Evolutionary conservation across 768 basidiomycete species (phyloP), one percentile per base, ranked within the genome.

Genomic region (Lanmaoa rubissima): DNA sequence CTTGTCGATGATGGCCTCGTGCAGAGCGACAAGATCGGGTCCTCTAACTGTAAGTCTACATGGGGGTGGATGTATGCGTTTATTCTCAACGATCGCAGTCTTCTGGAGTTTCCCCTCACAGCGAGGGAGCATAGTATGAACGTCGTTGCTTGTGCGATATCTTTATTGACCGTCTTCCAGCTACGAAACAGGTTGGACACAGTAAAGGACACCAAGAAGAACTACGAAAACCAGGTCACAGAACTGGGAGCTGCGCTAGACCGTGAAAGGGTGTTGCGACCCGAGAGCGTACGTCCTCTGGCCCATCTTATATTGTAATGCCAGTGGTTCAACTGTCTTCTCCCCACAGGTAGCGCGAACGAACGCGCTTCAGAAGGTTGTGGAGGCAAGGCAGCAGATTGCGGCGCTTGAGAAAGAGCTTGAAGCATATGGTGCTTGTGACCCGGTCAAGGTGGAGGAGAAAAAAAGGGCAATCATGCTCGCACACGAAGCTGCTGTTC

Each of bases 61-160:
- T 1, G 8, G 31, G 48, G 55, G 44, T 53, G 57, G 17, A 48
- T 66, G 54, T 63, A 66, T 71, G 60, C 70, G 67, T 53, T 53
- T 42, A 54, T 51, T 45, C 56, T 60, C 42, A 46, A 45, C 2
- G 19, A 16, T 19, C 35, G 35, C 21, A 95, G 94, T 95, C 74
- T 96, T 92, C 71, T 97, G 94, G 94, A 91, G 91, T 65, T 96
- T 97, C 69, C 94, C 94, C 16, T 94, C 92, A 1, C 91, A 94
- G 56, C 82, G 84, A 45, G 93, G 94, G 5, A 83, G 87, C 9
- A 78, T 86, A 65, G 94, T 94, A 66, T 28, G 69, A 40, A 46
- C 12, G 2, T 35, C 3, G 35, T 47, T 52, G 9, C 34, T 42
- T 16, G 39, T 34, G 35, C 11, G 2, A 42, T 24, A 4, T 61